A percentile compares a stretch with the other conserved stretches of the same genome.
These are phyloP conservation scores for Diutina mesorugosa DNA, from an alignment of 1,139 yeast species.

Conservation along the genomic window DNA sequence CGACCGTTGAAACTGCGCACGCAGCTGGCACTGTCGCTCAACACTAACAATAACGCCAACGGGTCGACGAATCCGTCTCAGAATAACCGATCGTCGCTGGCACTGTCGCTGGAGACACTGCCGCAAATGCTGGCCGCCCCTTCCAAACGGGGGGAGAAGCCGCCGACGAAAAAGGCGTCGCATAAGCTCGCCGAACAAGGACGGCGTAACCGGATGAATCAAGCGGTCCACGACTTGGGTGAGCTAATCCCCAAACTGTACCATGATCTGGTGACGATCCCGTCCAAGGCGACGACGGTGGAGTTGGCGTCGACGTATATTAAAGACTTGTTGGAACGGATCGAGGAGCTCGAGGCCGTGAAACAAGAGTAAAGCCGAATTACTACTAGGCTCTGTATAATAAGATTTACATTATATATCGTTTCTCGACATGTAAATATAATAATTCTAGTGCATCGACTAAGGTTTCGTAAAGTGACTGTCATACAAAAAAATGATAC, in stretches of 20 bases:
- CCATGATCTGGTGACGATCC: conserved; percentile 47
- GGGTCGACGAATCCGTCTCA: background rate
- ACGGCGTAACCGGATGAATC: conserved; percentile 81
- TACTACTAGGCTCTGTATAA: background rate
- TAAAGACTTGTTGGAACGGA: conserved; percentile 24
- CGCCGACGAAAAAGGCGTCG: conserved; percentile 50
- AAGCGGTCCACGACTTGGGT: conserved; percentile 68
- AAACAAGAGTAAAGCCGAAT: background rate
- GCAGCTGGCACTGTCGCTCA: background rate
- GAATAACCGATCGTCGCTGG: background rate
- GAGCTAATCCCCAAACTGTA: conserved; percentile 51
- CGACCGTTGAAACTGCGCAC: background rate
- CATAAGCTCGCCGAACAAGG: conserved; percentile 97
- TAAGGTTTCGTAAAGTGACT: no score
- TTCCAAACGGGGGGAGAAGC: conserved; percentile 7
- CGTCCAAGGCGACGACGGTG: conserved; percentile 88
- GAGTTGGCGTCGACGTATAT: conserved; percentile 76
- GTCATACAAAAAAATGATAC: no score
- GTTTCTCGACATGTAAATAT: background rate
- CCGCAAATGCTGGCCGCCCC: background rate
- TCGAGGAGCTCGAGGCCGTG: background rate
- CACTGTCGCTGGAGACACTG: background rate
- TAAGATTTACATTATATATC: background rate
- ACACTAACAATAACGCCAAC: background rate
- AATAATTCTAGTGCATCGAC: background rate